phyloP scores from a whole-genome alignment of 208 protist genomes.

The Leishmania tropica region DNA sequence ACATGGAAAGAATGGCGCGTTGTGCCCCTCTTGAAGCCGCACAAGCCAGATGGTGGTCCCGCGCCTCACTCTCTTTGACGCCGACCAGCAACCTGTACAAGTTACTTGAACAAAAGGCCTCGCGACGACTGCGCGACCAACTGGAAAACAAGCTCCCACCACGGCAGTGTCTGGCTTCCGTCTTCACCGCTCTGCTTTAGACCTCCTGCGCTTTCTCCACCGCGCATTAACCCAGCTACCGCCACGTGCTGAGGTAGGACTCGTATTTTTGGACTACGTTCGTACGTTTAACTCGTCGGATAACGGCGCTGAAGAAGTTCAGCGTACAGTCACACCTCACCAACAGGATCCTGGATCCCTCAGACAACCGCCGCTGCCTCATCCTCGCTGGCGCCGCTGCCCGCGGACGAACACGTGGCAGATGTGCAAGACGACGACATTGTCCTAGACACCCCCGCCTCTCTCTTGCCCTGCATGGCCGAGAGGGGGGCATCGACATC shows the following conservation, averaged over 20 bases:
- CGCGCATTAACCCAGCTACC: background rate
- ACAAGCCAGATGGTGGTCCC: background rate
- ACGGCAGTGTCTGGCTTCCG: background rate
- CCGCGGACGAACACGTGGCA: slow-evolving; percentile 1
- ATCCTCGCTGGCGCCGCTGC: background rate
- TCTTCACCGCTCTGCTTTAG: background rate
- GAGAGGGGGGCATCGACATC: background rate
- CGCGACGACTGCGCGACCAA: no score
- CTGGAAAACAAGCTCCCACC: background rate
- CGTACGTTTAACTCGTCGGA: background rate
- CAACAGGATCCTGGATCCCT: background rate
- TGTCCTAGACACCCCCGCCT: slow-evolving; percentile 43
- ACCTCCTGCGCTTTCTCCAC: background rate
- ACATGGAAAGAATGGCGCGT: background rate
- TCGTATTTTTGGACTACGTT: background rate
- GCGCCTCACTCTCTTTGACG: no score
- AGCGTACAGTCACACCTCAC: background rate
- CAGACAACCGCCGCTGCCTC: background rate
- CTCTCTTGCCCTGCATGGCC: slow-evolving; percentile 31
- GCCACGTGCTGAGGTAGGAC: background rate
- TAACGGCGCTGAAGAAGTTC: background rate
- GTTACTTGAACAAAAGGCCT: background rate
- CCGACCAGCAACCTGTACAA: background rate
- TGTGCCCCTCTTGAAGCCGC: background rate
- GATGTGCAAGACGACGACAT: slow-evolving; percentile 55